Base-by-base conservation (phyloP, 257 asterid species). In the Haberlea rhodopensis region DNA sequence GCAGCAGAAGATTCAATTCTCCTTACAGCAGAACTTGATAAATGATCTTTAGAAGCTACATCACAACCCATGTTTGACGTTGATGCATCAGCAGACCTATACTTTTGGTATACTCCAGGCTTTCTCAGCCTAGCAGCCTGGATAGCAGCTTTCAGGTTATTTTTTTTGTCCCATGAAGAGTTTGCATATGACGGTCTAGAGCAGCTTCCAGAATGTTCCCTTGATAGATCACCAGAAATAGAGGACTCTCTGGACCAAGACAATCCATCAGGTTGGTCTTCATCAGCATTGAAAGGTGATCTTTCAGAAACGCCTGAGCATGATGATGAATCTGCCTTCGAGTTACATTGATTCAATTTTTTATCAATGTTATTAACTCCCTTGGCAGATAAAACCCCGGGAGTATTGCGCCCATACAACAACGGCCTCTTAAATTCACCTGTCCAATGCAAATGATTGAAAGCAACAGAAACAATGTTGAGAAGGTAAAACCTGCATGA, bases 121-220 rank as follows among this genome's bases (percentile, higher is more conserved):
- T 86, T 91, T 77, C 71, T 86, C 62, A 88, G 84, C 80, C 78
- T 83, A 43, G 95, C 95, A 67, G 96, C 96, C 79, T 87, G 87
- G 66, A 90, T 76, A 75, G 96, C 96, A 70, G 87, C 96, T 79
- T 84, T 87, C 61, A 87, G 77, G 71, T 78, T 75, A 75, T 82
- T 81, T 63, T 72, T 74, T 71, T 79, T 86, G 68, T 76, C 92
- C 74, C 85, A 79, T 55, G 83, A 65, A 78, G 71, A 66, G 76
- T 74, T 89, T 53, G 68, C 67, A 74, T 79, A 54, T 71, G 87
- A 40, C 65, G 80, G 85, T 66, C 78, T 75, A 46, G 73, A 65
- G 67, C 78, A 90, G 80, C 80, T 79, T 59, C 84, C 82, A 75
- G 81, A 75, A 76, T 51, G 65, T 59, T 86, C 95, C 76, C 68